Conservation (phyloP, 2,329 filamentous ascomycete genomes). For the Venturia carpophila region DNA sequence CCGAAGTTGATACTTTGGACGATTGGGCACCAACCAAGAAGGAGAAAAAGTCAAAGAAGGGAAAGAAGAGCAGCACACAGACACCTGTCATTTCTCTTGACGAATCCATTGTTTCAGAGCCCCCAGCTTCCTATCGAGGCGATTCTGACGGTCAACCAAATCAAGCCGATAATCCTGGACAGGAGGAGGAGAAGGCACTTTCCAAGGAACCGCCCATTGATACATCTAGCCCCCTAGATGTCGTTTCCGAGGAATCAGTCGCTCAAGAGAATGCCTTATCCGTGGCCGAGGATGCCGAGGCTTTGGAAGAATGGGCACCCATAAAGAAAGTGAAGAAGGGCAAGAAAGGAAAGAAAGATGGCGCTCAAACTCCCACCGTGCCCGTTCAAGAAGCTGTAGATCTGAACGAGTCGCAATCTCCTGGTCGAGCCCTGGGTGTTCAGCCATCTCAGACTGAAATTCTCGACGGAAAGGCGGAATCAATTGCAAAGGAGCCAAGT, state of each 20-base stretch:
- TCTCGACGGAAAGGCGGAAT: background rate
- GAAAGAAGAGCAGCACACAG: conserved; percentile 5
- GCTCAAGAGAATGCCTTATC: background rate
- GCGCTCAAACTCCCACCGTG: background rate
- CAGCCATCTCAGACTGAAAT: background rate
- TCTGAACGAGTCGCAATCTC: background rate
- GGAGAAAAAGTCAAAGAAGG: conserved; percentile 15
- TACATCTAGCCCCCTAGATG: background rate
- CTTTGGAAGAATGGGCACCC: conserved; percentile 8
- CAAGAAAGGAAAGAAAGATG: conserved; percentile 13
- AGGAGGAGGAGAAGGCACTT: background rate
- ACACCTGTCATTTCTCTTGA: conserved; percentile 1
- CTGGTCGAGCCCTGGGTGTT: background rate
- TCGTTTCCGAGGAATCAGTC: background rate
- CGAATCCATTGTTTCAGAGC: background rate
- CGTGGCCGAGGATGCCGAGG: background rate
- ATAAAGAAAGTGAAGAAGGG: conserved; percentile 12
- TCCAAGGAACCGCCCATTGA: background rate
- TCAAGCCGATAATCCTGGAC: background rate
- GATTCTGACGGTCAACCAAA: background rate
- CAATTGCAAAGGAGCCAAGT: background rate
- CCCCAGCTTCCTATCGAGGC: background rate
- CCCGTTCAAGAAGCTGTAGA: background rate
- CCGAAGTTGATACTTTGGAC: background rate
- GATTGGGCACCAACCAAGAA: conserved; percentile 14